Base-by-base conservation (phyloP, 352 stramenopile species). In the Phytophthora niederhauseri region DNA sequence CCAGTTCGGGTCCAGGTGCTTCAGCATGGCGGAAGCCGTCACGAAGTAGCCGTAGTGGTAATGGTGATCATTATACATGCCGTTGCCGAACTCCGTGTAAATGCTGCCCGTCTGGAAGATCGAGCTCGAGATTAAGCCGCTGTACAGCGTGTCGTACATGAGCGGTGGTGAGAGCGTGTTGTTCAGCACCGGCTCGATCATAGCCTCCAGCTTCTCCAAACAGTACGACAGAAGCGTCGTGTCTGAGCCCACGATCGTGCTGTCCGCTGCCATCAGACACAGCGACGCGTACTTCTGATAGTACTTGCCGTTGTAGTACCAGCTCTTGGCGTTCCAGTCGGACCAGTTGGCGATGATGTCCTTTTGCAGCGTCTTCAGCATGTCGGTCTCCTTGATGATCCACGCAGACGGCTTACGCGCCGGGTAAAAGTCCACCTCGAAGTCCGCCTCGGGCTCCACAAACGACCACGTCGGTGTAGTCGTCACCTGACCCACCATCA, bases 41-140 rank as follows among this genome's bases (percentile, higher is more conserved):
- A 91, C 68, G 71, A 79, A 91, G 69, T 91, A 91, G 11, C 81
- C 83, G 66, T 84, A 91, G 68, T 91, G 83, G 68, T 89, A 91
- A 52, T 91, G 78, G 70, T 91, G 81, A 60, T 91, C 83, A 68
- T 91, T 91, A 71, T 91, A 91, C 54, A 91, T 77, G 28, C 64
- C 72, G 68, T 87, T 91, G 52, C 83, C 83, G 62, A 89, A 91
- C 36, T 91, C 81, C 2, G 76, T 78, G 51, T 87, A 77, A 34
- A 77, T 60, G 50, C 87, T 72, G 6, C 75, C 76, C 12, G 68
- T 78, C 14, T 64, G 72, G 57, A 91, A 81, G 11, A 71, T 72
- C 12, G 73, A 61, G n/a, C 61, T 73, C 15, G 68, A 83, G 12
- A 81, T 56, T 17, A 91, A 61, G 6, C 83, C 83, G 17, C 75